Conservation (phyloP, 192 early-diverging fungal species). For the Lobosporangium transversale region DNA sequence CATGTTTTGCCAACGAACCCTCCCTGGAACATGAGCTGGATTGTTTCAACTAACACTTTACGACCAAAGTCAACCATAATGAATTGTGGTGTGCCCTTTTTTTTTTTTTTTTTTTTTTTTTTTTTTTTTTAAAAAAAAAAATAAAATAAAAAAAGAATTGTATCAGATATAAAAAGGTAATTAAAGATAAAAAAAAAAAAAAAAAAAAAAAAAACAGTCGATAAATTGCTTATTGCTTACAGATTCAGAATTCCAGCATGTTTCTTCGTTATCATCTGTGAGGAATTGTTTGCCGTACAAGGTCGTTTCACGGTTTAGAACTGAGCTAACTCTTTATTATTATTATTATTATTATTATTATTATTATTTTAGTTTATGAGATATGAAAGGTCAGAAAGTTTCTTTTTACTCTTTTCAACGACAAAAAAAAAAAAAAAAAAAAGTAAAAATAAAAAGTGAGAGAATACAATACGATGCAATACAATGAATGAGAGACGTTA, state of each 20-base stretch:
- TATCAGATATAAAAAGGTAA: background rate
- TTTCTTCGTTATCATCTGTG: constrained; percentile 81
- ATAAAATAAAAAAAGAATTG: too few relatives aligned
- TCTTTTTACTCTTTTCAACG: too few relatives aligned
- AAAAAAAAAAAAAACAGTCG: background rate
- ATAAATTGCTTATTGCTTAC: constrained; percentile 43
- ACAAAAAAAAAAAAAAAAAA: background rate
- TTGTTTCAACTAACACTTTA: constrained; percentile 45
- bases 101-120: too few relatives aligned
- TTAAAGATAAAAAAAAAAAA: background rate
- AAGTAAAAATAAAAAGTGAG: background rate
- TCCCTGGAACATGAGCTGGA: constrained; percentile 85
- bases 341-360: too few relatives aligned
- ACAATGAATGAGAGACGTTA: constrained; percentile 15
- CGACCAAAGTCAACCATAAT: constrained; percentile 75
- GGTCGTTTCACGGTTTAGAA: constrained; percentile 79
- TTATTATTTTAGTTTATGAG: too few relatives aligned
- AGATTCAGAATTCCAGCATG: constrained; percentile 96
- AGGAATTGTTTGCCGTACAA: constrained; percentile 86
- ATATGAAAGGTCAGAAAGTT: too few relatives aligned
- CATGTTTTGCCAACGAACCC: constrained; percentile 86
- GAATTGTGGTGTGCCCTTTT: constrained; percentile 78
- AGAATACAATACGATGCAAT: background rate
- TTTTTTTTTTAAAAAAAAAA: too few relatives aligned
- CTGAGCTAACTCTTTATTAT: constrained; percentile 94